Base-by-base conservation (phyloP, 2,329 filamentous ascomycete species). In the Botryotinia calthae region DNA sequence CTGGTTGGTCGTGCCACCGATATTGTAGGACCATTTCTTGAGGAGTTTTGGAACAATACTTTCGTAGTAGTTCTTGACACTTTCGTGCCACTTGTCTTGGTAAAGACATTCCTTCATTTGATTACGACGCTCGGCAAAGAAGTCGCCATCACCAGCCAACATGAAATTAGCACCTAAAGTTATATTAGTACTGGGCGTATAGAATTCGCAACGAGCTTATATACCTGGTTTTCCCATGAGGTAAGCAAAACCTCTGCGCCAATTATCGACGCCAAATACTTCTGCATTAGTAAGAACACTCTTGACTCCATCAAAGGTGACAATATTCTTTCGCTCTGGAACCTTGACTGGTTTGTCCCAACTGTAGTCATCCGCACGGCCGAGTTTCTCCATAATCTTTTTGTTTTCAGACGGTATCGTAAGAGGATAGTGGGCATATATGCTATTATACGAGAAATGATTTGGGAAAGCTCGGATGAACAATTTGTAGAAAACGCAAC, bases 401-500 rank as follows among this genome's bases (percentile, higher is more conserved):
- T 86, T 82, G 81, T 93, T 95, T 79, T 94, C 92, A 0, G 84
- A 84, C 0, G 93, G 93, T 4, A 91, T 89, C 1, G 87, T 89
- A 79, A 90, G 86, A 66, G 76, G 76, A 51, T 76, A 31, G 80
- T 95, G 92, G 0, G 91, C 93, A 76, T 95, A 95, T 90, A 76
- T 94, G 95, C 91, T 94, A 83, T 95, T 90, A 40, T 86, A 82
- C 79, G 87, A 88, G 85, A 94, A 95, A 82, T 93, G 90, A 76
- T 91, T 86, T 0, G 93, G 93, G 84, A 96, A 93, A 0, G 92
- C 91, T 12, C 91, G 87, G 48, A 92, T 84, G 80, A 94, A 91
- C 40, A 97, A 86, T 84, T 95, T 95, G 84, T 94, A 94, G 82
- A 95, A 93, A 31, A 94, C 88, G 76, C 92, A 94, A 69, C 93